A percentile compares a stretch with the other conserved stretches of the same genome.
These are phyloP conservation scores for Ganoderma multipileum DNA, from an alignment of 1,284 basidiomycete genomes.

Conservation along the genomic window DNA sequence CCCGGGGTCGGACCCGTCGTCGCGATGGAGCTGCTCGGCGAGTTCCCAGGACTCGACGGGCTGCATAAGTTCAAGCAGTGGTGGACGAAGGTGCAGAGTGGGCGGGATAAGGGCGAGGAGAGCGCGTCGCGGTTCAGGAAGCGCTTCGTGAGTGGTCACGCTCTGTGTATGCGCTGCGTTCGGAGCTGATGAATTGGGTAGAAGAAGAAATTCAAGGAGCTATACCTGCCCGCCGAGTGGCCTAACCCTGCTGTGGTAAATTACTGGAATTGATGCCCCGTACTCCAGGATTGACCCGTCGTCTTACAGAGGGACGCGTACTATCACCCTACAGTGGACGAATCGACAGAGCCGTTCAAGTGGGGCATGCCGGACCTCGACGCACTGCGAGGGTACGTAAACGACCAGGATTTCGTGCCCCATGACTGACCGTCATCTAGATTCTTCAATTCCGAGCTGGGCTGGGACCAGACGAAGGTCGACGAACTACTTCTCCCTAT, in stretches of 20 bases:
- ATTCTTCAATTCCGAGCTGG: slow-evolving; percentile 85
- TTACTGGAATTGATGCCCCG: slow-evolving; percentile 20
- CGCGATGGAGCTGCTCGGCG: slow-evolving; percentile 93
- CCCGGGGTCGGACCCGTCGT: slow-evolving; percentile 94
- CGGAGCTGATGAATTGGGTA: slow-evolving; percentile 40
- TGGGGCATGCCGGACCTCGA: slow-evolving; percentile 98
- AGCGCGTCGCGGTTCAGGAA: slow-evolving; percentile 79
- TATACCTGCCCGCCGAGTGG: slow-evolving; percentile 89
- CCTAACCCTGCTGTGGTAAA: slow-evolving; percentile 88
- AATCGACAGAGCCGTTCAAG: slow-evolving; percentile 93
- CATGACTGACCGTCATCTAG: slow-evolving; percentile 45
- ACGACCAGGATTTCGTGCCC: neutral
- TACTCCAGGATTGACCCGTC: neutral
- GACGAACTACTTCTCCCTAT: slow-evolving; percentile 94
- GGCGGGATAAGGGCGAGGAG: slow-evolving; percentile 80
- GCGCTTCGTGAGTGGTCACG: slow-evolving; percentile 74
- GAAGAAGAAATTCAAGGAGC: slow-evolving; percentile 90
- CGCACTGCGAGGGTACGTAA: slow-evolving; percentile 78
- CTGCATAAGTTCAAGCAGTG: slow-evolving; percentile 90
- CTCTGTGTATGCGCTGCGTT: neutral
- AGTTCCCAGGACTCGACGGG: slow-evolving; percentile 88
- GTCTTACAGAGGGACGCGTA: slow-evolving; percentile 84
- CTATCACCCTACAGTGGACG: slow-evolving; percentile 88
- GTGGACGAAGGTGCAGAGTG: slow-evolving; percentile 96
- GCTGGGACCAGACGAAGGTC: slow-evolving; percentile 88